Base-by-base conservation (phyloP, 306 rosid genomes). In the Medicago ruthenica region DNA sequence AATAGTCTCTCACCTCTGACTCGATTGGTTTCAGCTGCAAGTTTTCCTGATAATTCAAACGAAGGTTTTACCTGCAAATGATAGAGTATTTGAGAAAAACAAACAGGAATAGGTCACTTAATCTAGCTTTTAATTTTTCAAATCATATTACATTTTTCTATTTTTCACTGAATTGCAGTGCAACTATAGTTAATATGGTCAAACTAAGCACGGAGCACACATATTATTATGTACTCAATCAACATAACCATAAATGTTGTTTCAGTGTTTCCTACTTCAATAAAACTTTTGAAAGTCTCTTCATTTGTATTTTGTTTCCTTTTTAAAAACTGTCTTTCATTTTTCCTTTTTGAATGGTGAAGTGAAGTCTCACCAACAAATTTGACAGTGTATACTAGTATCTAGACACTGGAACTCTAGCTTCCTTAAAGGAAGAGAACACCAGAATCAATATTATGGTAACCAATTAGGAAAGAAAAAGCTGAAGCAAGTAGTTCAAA, bases 41-140 rank as follows among this genome's bases (percentile, higher is more conserved):
- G 98, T 84, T 94, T 92, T 79, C 98, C 98, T 60, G 98, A 94
- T n/a, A 94, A 84, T 81, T 94, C 98, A 83, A 90, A 94, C 14
- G 98, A 94, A 83, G 98, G 98, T 63, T 94, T 86, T 81, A 90
- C 87, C 98, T 94, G 93, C 74, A 85, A 74, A 77, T 61, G 70
- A 20, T n/a, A 61, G 40, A 62, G 53, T 18, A 41, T 48, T 64
- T 80, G 58, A 77, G 76, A 83, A 73, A 72, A 60, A 50, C 41
- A 53, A 79, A 22, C 66, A 64, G 57, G 44, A 54, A 58, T 44
- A 55, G 20, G 69, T 27, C 61, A 66, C 63, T 53, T 10, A 62
- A n/a, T n/a, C n/a, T n/a, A 62, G 64, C 68, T 73, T 77, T 73
- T 37, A 55, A 73, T 45, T 65, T 72, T 31, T 74, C 16, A 57